These are phyloP conservation scores for Diaporthe amygdali DNA, from an alignment of 2,329 filamentous ascomycete species.

Conservation along the genomic window DNA sequence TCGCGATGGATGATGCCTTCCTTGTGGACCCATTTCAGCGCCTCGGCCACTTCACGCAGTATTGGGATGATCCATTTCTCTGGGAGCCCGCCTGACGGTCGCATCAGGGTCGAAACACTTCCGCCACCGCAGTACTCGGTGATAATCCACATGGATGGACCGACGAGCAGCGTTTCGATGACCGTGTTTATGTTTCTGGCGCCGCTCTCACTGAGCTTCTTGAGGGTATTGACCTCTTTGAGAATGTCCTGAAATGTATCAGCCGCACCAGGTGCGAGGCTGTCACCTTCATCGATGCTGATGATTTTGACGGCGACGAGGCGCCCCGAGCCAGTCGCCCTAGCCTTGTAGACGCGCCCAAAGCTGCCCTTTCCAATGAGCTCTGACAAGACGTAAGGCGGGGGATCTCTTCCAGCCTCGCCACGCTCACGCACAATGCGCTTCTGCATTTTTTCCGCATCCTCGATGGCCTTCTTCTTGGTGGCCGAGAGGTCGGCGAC, in stretches of 20 bases:
- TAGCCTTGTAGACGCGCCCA: slow-evolving; percentile 70
- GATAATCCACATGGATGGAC: slow-evolving; percentile 85
- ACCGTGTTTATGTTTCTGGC: slow-evolving; percentile 83
- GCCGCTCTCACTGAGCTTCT: slow-evolving; percentile 74
- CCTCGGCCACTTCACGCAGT: slow-evolving; percentile 68
- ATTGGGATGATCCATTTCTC: slow-evolving; percentile 75
- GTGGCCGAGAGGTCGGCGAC: slow-evolving; percentile 35
- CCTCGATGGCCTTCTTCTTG: slow-evolving; percentile 59
- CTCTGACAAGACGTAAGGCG: slow-evolving; percentile 66
- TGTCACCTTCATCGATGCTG: slow-evolving; percentile 80
- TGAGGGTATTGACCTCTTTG: slow-evolving; percentile 72
- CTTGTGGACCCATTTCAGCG: slow-evolving; percentile 70
- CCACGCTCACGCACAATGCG: slow-evolving; percentile 62
- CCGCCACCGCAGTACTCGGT: slow-evolving; percentile 87
- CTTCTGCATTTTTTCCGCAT: slow-evolving; percentile 68
- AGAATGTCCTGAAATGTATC: slow-evolving; percentile 73
- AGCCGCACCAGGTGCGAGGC: slow-evolving; percentile 65
- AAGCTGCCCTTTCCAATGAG: slow-evolving; percentile 73
- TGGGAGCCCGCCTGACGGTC: slow-evolving; percentile 67
- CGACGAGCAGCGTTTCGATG: slow-evolving; percentile 78
- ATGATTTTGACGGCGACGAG: slow-evolving; percentile 80
- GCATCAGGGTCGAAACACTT: slow-evolving; percentile 77
- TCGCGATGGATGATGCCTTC: slow-evolving; percentile 75
- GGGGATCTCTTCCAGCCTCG: slow-evolving; percentile 59
- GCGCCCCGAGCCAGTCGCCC: slow-evolving; percentile 41